Conservation (phyloP, 768 basidiomycete genomes). For the Royoungia palumana region DNA sequence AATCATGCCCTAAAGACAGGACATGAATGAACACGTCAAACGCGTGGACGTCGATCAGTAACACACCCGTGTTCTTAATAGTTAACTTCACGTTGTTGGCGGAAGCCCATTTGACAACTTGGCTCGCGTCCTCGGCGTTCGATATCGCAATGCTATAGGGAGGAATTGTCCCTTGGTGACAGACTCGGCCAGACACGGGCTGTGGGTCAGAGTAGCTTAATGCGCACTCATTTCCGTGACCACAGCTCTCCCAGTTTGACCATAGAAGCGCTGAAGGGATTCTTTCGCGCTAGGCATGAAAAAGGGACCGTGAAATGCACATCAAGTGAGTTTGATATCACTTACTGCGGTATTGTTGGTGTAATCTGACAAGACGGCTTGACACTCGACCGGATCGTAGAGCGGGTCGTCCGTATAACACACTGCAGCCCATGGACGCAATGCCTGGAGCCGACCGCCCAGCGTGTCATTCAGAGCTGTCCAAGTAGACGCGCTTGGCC, state of each 20-base stretch:
- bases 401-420: constrained; percentile 20
- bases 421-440: constrained; percentile 22
- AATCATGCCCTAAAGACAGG: constrained; percentile 18
- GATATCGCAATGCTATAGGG: constrained; percentile 19
- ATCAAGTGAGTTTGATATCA: not conserved
- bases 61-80: constrained; percentile 22
- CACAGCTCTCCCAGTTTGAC: constrained; percentile 24
- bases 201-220: constrained; percentile 20
- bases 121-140: constrained; percentile 20
- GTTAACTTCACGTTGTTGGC: constrained; percentile 19
- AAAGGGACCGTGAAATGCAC: not conserved
- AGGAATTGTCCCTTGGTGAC: constrained; percentile 20
- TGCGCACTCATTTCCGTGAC: constrained; percentile 16
- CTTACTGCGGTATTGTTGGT: constrained; percentile 11
- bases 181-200: constrained; percentile 3
- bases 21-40: not conserved
- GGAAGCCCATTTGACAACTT: constrained; percentile 18
- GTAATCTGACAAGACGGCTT: constrained; percentile 12
- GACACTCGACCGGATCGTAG: constrained; percentile 14
- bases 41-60: not conserved
- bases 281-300: constrained; percentile 18
- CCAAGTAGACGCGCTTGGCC: constrained; percentile 12
- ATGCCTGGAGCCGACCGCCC: constrained; percentile 15
- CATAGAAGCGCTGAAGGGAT: constrained; percentile 18
- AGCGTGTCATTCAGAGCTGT: constrained; percentile 13